A percentile compares a stretch with the other conserved stretches of the same genome.
phyloP scores from a whole-genome alignment of 1,284 basidiomycete species.

The Apiotrichum veenhuisii region DNA sequence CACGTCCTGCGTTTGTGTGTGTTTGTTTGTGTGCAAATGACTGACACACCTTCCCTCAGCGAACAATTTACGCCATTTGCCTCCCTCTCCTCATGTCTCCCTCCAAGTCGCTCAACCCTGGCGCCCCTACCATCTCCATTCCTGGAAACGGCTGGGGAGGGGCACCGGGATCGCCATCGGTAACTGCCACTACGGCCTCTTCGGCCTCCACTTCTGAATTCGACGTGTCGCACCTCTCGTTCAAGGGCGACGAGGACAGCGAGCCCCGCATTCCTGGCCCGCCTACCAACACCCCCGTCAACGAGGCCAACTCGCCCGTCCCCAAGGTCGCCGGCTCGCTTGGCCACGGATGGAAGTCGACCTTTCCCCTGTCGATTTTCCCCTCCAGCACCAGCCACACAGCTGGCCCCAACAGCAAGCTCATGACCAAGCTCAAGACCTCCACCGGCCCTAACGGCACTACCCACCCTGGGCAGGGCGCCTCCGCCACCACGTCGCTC shows the following conservation, averaged over 20 bases:
- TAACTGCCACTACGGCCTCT: not conserved
- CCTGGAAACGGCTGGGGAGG: too few relatives aligned
- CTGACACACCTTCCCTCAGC: not conserved
- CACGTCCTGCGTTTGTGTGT: too few relatives aligned
- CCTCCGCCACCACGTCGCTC: not conserved
- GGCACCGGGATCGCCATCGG: not conserved
- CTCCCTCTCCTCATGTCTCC: not conserved
- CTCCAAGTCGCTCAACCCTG: slow-evolving; percentile 8
- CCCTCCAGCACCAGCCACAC: not conserved
- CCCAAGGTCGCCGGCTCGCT: not conserved
- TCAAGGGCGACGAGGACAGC: not conserved
- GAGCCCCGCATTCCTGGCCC: not conserved
- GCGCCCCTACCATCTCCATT: slow-evolving; percentile 4
- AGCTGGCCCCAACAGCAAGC: not conserved
- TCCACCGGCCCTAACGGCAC: too few relatives aligned
- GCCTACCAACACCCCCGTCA: slow-evolving; percentile 6
- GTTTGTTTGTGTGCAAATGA: not conserved
- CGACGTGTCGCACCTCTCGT: not conserved
- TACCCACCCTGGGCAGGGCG: too few relatives aligned
- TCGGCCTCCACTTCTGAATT: not conserved
- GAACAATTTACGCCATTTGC: too few relatives aligned
- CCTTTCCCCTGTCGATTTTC: slow-evolving; percentile 1
- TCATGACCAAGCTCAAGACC: not conserved
- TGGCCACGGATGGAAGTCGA: slow-evolving; percentile 1
- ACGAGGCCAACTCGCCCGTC: not conserved